phyloP scores from a whole-genome alignment of 352 stramenopile genomes.

The Halophytophthora batemanensis region DNA sequence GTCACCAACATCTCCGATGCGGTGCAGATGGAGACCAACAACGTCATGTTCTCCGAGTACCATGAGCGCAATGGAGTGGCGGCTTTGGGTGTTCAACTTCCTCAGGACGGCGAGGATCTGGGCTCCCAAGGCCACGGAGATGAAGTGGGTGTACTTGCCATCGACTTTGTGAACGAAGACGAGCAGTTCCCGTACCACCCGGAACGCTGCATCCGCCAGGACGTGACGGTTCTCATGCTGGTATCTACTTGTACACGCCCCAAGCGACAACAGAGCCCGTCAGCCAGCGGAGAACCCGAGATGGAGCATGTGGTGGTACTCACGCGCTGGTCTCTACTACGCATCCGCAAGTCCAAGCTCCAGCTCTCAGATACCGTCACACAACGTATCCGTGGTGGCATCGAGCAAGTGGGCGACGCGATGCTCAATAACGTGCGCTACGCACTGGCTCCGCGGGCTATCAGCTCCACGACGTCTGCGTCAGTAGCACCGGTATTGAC shows the following conservation, averaged over 20 bases:
- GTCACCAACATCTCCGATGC: constrained; percentile 31
- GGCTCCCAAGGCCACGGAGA: constrained; percentile 15
- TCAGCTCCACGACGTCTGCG: neutral
- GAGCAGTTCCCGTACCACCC: constrained; percentile 31
- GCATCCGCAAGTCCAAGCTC: constrained; percentile 21
- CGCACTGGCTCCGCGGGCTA: constrained; percentile 12
- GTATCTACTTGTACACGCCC: constrained; percentile 22
- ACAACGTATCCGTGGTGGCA: constrained; percentile 25
- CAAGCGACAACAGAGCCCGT: constrained; percentile 7
- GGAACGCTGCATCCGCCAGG: constrained; percentile 26
- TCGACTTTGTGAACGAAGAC: constrained; percentile 46
- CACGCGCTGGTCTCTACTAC: constrained; percentile 29
- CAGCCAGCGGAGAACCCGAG: constrained; percentile 7
- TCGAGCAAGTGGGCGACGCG: constrained; percentile 27
- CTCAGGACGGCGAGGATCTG: constrained; percentile 16
- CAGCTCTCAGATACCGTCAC: constrained; percentile 20
- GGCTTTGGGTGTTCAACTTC: constrained; percentile 19
- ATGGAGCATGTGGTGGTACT: constrained; percentile 25
- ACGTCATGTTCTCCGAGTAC: constrained; percentile 37
- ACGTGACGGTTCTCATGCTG: constrained; percentile 35
- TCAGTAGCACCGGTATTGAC: constrained; percentile 11
- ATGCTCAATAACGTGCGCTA: constrained; percentile 34
- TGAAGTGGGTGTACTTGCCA: constrained; percentile 31
- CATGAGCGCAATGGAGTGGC: constrained; percentile 17
- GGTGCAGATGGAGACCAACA: constrained; percentile 44